These are phyloP conservation scores for Phytophthora ohioensis DNA, from an alignment of 352 stramenopile species.

Conservation along the genomic window DNA sequence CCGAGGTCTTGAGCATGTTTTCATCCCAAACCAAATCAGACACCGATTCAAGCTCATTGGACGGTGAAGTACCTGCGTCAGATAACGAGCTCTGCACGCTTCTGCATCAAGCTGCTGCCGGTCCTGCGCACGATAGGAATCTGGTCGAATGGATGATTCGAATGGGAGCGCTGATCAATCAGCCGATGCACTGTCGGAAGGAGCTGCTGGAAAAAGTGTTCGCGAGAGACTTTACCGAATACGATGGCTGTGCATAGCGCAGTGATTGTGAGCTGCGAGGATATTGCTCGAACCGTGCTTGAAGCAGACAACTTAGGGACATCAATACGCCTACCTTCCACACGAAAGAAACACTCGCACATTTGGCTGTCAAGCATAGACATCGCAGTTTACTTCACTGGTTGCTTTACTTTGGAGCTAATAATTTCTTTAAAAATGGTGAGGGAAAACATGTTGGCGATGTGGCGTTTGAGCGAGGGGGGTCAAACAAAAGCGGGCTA, in stretches of 20 bases:
- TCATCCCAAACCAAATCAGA: too few relatives aligned
- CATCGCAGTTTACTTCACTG: constrained; percentile 16
- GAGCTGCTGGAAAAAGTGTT: background rate
- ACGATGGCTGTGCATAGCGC: constrained; percentile 38
- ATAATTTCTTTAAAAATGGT: constrained; percentile 23
- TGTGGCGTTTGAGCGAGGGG: constrained; percentile 13
- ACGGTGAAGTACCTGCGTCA: too few relatives aligned
- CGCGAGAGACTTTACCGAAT: constrained; percentile 7
- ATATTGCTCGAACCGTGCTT: constrained; percentile 38
- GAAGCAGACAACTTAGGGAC: constrained; percentile 35
- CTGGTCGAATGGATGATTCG: constrained; percentile 53
- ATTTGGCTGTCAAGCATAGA: constrained; percentile 34
- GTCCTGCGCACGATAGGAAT: constrained; percentile 27
- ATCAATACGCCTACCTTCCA: constrained; percentile 42
- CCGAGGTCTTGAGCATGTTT: constrained; percentile 15
- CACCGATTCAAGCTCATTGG: too few relatives aligned
- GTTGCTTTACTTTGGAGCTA: constrained; percentile 19
- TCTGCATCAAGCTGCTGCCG: constrained; percentile 44
- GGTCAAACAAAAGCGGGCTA: constrained; percentile 14
- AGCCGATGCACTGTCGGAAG: constrained; percentile 24
- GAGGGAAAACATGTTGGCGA: constrained; percentile 19
- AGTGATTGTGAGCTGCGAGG: constrained; percentile 20
- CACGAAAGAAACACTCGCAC: constrained; percentile 39
- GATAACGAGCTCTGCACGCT: constrained; percentile 2
- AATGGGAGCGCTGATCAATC: constrained; percentile 29